These are phyloP conservation scores for Neonectria coccinea DNA, from an alignment of 2,329 filamentous ascomycete species.

Conservation along the genomic window DNA sequence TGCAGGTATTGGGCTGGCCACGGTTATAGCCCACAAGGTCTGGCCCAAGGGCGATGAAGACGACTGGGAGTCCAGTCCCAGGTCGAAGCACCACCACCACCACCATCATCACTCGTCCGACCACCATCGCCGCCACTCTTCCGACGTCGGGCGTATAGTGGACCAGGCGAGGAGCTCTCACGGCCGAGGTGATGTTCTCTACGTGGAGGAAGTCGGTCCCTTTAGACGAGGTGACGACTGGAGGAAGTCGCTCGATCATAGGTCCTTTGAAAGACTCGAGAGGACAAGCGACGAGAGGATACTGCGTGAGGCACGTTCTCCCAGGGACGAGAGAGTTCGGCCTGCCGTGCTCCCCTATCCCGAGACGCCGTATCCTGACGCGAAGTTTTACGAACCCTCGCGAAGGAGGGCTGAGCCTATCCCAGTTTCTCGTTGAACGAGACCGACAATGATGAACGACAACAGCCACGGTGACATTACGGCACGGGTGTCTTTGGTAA, in stretches of 20 bases:
- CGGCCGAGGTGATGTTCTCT: slow-evolving; percentile 33
- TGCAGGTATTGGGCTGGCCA: slow-evolving; percentile 51
- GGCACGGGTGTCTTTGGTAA: neutral
- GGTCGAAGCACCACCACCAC: slow-evolving; percentile 24
- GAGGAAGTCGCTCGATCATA: slow-evolving; percentile 28
- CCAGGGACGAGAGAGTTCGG: slow-evolving; percentile 23
- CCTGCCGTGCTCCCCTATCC: slow-evolving; percentile 32
- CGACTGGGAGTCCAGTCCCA: slow-evolving; percentile 44
- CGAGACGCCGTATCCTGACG: slow-evolving; percentile 37
- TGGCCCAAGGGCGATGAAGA: slow-evolving; percentile 51
- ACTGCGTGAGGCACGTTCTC: slow-evolving; percentile 4
- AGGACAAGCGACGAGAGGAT: slow-evolving; percentile 31
- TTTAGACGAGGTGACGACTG: slow-evolving; percentile 21
- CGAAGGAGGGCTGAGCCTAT: slow-evolving; percentile 31
- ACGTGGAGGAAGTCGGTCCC: slow-evolving; percentile 37
- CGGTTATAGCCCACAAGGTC: slow-evolving; percentile 50
- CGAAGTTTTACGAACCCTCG: slow-evolving; percentile 37
- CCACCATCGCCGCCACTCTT: slow-evolving; percentile 28
- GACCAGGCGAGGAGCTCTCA: slow-evolving; percentile 28
- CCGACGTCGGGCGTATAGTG: slow-evolving; percentile 26
- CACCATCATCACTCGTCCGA: slow-evolving; percentile 23
- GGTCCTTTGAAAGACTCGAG: slow-evolving; percentile 31
- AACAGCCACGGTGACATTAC: neutral
- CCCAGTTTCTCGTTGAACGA: slow-evolving; percentile 30
- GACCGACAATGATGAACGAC: slow-evolving; percentile 2